These are phyloP conservation scores for Diaporthe aspalathi DNA, from an alignment of 2,329 filamentous ascomycete genomes.

Conservation along the genomic window DNA sequence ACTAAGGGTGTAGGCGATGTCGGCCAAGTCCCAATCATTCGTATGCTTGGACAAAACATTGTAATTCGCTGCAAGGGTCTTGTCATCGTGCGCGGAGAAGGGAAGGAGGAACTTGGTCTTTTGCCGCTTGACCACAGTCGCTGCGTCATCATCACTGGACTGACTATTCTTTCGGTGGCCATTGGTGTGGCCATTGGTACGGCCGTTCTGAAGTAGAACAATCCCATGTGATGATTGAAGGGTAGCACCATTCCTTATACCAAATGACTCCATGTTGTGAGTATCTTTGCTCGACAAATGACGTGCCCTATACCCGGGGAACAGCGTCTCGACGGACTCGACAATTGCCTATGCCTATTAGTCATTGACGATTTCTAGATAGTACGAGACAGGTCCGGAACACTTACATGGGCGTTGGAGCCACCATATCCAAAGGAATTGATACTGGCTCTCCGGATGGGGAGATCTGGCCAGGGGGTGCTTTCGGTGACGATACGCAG, in stretches of 20 bases:
- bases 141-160: too few species aligned
- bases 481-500: constrained; percentile 53
- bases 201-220: too few species aligned
- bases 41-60: neutral
- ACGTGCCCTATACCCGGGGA: neutral
- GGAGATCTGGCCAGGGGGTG: constrained; percentile 47
- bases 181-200: neutral
- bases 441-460: constrained; percentile 38
- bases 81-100: neutral
- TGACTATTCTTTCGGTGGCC: too few species aligned
- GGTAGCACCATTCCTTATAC: too few species aligned
- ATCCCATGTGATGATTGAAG: too few species aligned
- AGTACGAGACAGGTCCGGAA: too few species aligned
- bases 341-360: neutral
- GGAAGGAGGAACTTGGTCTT: neutral
- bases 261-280: too few species aligned
- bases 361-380: neutral
- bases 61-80: neutral
- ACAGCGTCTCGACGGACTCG: neutral
- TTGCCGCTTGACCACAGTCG: too few species aligned
- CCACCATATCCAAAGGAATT: constrained; percentile 43
- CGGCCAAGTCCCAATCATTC: neutral
- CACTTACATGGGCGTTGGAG: constrained; percentile 38
- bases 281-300: neutral
- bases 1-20: neutral